Evolutionary conservation across 2,329 filamentous ascomycete genomes (phyloP), one percentile per base, ranked within the genome.

Genomic region (Fusarium redolens): DNA sequence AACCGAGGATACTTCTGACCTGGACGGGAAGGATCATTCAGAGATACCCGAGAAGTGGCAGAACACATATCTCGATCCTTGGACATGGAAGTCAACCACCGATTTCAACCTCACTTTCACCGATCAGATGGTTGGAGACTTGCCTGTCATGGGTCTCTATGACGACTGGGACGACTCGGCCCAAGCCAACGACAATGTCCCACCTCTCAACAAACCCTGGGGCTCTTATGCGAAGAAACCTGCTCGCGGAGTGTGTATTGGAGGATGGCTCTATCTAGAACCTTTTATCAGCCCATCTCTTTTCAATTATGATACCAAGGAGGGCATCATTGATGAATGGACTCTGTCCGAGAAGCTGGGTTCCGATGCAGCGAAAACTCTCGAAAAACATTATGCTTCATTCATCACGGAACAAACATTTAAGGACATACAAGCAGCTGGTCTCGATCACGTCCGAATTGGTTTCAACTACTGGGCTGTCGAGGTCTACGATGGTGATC

Each of bases 91-190:
- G 74, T 92, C 97, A 75, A 98, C 95, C 1, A 88, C 87, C 0
- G 94, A 95, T 78, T 97, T 98, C 85, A 99, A 99, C 79, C 88
- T 96, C 69, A 98, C 96, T 0, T 99, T 97, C 80, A 99, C 96
- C 1, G 90, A 92, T 68, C 88, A 90, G 55, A 95, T 91, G 18
- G 92, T 98, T 1, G 96, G 96, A 25, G 93, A 92, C 5, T 86
- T 99, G n/a, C 92, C 94, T 0, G 82, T 98, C 67, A 98, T 98
- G 91, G 96, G 96, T 1, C 87, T 99, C 30, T 92, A 93, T 78
- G 91, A 90, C 0, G 87, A 90, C 2, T 99, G 94, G 93, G 92
- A 98, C 80, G 95, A 99, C 82, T 93, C 92, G 30, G 86, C 89
- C 5, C 86, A 87, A 72, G 91, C 95, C 17, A 98, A 98, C 80